Percentiles rank a stretch among this genome's conserved stretches.
Conservation (phyloP, 768 basidiomycete genomes). For the Rhodotorula toruloides region DNA sequence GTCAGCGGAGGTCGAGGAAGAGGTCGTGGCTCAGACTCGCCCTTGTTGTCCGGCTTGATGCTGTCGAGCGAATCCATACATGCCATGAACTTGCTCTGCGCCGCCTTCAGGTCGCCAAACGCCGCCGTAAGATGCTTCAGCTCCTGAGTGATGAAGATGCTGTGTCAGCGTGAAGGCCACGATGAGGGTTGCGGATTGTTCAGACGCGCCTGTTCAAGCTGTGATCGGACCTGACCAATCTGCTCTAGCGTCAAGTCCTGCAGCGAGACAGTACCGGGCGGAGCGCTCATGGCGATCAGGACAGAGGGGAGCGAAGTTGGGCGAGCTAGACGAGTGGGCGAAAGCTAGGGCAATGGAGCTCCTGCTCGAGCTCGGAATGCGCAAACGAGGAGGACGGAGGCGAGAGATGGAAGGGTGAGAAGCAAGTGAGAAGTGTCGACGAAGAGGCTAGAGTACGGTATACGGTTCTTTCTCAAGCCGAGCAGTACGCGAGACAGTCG, state of each 20-base stretch:
- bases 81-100: constrained; percentile 79
- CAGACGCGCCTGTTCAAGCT: constrained; percentile 85
- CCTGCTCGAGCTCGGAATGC: too few relatives aligned
- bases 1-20: neutral
- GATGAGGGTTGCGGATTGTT: neutral
- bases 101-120: constrained; percentile 85
- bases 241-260: constrained; percentile 71
- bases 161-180: neutral
- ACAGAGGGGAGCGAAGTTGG: too few relatives aligned
- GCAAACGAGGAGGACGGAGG: too few relatives aligned
- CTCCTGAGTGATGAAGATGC: constrained; percentile 57
- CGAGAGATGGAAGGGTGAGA: too few relatives aligned
- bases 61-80: constrained; percentile 76
- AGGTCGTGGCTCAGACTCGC: neutral
- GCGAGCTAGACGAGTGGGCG: too few relatives aligned
- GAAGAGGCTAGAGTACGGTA: too few relatives aligned
- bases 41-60: constrained; percentile 62
- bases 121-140: constrained; percentile 83
- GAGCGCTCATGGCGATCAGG: constrained; percentile 8
- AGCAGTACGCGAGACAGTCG: too few relatives aligned
- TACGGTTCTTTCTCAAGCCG: too few relatives aligned
- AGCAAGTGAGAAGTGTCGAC: too few relatives aligned
- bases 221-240: constrained; percentile 79
- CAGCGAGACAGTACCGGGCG: constrained; percentile 1
- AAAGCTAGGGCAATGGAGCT: too few relatives aligned